Conservation (phyloP, 768 basidiomycete species). For the Suillus ampliporus region DNA sequence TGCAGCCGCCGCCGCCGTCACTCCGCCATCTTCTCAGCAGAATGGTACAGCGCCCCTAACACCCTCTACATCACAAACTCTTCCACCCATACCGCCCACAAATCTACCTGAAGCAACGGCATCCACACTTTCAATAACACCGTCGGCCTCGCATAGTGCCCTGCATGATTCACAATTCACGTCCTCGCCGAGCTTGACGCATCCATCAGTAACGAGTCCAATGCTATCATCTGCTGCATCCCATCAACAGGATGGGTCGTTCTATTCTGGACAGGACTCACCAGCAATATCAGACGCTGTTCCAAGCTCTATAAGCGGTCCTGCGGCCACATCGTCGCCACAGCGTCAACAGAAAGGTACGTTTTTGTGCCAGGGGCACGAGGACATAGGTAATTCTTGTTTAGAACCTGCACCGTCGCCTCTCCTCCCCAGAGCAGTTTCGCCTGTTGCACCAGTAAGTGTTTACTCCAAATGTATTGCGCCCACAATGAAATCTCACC, state of each 20-base stretch:
- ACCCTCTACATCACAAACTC: constrained; percentile 46
- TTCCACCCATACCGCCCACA: constrained; percentile 38
- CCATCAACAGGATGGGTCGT: constrained; percentile 69
- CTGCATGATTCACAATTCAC: constrained; percentile 45
- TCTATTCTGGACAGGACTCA: constrained; percentile 74
- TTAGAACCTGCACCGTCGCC: constrained; percentile 54
- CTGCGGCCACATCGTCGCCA: constrained; percentile 65
- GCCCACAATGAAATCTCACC: constrained; percentile 23
- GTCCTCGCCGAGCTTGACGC: constrained; percentile 85
- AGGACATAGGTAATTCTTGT: constrained; percentile 25
- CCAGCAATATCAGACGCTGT: constrained; percentile 75
- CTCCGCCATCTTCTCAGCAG: constrained; percentile 32
- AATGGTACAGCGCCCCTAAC: constrained; percentile 43
- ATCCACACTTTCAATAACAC: constrained; percentile 43
- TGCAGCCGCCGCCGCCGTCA: constrained; percentile 69
- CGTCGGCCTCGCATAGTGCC: constrained; percentile 38
- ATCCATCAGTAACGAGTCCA: constrained; percentile 82
- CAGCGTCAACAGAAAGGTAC: constrained; percentile 60
- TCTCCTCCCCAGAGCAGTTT: constrained; percentile 46
- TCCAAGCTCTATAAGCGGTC: constrained; percentile 48
- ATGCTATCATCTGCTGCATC: constrained; percentile 75
- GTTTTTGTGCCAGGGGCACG: constrained; percentile 25
- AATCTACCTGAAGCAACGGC: constrained; percentile 46
- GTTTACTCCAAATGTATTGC: constrained; percentile 9
- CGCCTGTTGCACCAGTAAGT: constrained; percentile 51